These are phyloP conservation scores for Flueggea neowawraea DNA, from an alignment of 441 rosid genomes.

Conservation along the genomic window DNA sequence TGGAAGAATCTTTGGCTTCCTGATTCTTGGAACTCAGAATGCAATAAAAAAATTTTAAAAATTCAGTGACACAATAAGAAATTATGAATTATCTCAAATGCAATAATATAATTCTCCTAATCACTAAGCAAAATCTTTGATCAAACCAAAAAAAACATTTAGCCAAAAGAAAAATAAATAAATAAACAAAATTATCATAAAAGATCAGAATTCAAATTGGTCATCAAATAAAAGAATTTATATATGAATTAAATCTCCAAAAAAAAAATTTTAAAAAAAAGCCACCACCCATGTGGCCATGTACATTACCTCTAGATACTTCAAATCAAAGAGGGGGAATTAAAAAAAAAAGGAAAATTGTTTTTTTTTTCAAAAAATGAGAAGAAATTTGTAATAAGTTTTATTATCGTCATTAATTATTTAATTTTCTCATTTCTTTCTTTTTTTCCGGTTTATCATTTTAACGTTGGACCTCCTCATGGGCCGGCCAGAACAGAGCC, in stretches of 20 bases:
- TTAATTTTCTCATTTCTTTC: not conserved
- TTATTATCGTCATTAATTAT: conserved; percentile 1
- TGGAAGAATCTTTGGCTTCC: no score
- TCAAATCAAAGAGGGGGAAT: conserved; percentile 27
- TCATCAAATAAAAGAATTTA: conserved; percentile 36
- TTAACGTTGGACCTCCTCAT: not conserved
- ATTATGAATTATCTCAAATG: no score
- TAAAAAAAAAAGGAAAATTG: conserved; percentile 1
- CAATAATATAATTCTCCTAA: no score
- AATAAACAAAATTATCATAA: no score
- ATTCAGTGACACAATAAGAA: no score
- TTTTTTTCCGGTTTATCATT: not conserved
- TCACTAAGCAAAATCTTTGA: no score
- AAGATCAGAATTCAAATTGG: no score
- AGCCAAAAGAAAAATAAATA: no score
- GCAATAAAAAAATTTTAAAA: no score
- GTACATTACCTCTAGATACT: conserved; percentile 40
- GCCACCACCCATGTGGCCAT: conserved; percentile 45
- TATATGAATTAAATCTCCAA: conserved; percentile 29
- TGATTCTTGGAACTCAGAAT: no score
- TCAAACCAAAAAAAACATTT: no score
- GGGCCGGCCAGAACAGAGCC: not conserved
- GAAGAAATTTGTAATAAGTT: no score
- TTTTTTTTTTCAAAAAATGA: conserved; percentile 6
- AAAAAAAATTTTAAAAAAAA: conserved; percentile 7